These are phyloP conservation scores for Botryotinia globosa DNA, from an alignment of 2,329 filamentous ascomycete genomes.

Conservation along the genomic window DNA sequence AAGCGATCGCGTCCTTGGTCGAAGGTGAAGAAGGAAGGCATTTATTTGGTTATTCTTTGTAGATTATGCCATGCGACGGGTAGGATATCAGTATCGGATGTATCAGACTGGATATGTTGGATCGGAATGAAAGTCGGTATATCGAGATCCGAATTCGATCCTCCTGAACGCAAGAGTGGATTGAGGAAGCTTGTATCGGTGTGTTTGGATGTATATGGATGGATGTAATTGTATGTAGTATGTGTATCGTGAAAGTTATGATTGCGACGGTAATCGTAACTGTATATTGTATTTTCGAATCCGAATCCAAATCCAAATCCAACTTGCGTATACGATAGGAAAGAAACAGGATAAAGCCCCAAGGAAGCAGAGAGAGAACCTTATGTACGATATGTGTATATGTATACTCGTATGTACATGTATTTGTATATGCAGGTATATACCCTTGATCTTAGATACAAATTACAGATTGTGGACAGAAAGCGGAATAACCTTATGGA, in stretches of 20 bases:
- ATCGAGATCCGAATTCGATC: neutral
- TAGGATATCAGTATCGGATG: neutral
- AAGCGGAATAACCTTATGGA: neutral
- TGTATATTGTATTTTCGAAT: neutral
- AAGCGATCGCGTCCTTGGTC: constrained; percentile 61
- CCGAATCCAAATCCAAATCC: neutral
- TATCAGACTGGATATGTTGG: neutral
- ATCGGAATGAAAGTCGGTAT: neutral
- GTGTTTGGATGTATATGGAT: neutral
- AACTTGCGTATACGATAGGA: neutral
- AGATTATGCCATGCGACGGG: neutral
- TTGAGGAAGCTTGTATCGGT: neutral
- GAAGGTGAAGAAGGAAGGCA: constrained; percentile 67
- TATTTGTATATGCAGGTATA: neutral
- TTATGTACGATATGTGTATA: too few species aligned
- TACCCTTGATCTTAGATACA: neutral
- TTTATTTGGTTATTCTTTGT: constrained; percentile 35
- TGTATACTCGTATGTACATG: too few species aligned
- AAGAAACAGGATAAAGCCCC: neutral
- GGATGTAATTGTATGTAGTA: neutral
- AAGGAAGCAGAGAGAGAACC: neutral
- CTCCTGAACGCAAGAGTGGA: neutral
- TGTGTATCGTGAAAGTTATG: neutral
- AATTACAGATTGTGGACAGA: neutral
- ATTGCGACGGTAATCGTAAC: neutral